Base-by-base conservation (phyloP, 2,329 filamentous ascomycete genomes). In the Talaromyces sp. region DNA sequence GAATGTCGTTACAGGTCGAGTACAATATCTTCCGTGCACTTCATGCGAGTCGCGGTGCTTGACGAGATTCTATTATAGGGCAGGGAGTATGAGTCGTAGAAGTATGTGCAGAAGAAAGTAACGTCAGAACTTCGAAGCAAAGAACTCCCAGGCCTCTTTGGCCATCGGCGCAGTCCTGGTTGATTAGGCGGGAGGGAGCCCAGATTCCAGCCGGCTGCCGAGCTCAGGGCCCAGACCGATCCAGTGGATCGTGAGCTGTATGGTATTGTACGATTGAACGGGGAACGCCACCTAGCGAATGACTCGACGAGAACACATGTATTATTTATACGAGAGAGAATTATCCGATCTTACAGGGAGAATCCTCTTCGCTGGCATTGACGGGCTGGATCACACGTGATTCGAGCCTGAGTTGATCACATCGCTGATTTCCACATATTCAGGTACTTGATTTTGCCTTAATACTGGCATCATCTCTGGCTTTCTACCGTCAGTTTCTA, bases 141-240 rank as follows among this genome's bases (percentile, higher is more conserved):
- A 50, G 39, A 31, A 31, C 27, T 54, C 50, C n/a, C 25, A 35
- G 49, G 49, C 17, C 27, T 54, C 49, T 54, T 31, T 31, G 27
- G 27, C 27, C 27, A 6, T 19, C 33, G 45, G 45, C 45, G 45
- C 27, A 8, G 50, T 19, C 17, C 31, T 56, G 31, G 31, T 9
- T n/a, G 25, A 37, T 4, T 37, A 13, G 56, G 39, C 25, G 56
- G 37, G 39, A 60, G 47, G 41, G 25, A 59, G 37, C 35, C 54
- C 52, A 61, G 59, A 61, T 50, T 61, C 58, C 59, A 50, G 59
- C 39, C 41, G 25, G 39, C 50, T 33, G 50, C 50, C 50, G 50
- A 54, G 11, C 58, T 59, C 59, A 31, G 60, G 45, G 60, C 60
- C 60, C 47, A 62, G 60, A 62, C 47, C 60, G 33, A 35, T 56